These are phyloP conservation scores for Fusarium cyanostomum DNA, from an alignment of 2,329 filamentous ascomycete species.

Conservation along the genomic window DNA sequence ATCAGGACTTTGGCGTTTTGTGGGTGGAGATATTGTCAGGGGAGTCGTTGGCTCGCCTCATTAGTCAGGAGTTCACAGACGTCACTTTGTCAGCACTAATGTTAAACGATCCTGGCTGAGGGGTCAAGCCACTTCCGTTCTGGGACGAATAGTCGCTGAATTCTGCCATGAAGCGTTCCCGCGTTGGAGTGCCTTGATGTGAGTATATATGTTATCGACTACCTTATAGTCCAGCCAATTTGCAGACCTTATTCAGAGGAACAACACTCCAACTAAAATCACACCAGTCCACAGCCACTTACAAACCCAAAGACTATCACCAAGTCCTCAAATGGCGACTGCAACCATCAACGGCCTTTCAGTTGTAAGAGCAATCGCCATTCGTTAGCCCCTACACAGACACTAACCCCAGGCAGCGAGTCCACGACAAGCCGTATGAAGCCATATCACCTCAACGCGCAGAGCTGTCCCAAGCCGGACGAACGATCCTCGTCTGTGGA, in stretches of 20 bases:
- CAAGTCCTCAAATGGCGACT: not conserved
- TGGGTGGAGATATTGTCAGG: not conserved
- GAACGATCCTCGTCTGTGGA: conserved; percentile 72
- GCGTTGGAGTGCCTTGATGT: no score
- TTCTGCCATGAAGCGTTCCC: not conserved
- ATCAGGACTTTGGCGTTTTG: no score
- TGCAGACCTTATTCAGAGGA: no score
- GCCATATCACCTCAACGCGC: conserved; percentile 50
- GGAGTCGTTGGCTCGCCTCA: not conserved
- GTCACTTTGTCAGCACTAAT: not conserved
- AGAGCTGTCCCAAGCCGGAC: conserved; percentile 53
- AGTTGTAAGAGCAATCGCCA: not conserved
- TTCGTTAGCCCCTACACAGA: rapidly evolving
- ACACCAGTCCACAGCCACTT: no score
- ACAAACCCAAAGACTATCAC: no score
- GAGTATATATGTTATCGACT: not conserved
- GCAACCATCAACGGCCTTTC: conserved; percentile 12
- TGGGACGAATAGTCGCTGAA: conserved; percentile 23
- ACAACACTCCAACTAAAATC: no score
- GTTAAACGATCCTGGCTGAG: not conserved
- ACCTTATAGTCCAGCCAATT: no score
- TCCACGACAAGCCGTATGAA: conserved; percentile 49
- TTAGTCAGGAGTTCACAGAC: no score
- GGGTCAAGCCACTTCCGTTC: not conserved
- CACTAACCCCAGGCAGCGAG: not conserved